Evolutionary conservation across 2,329 filamentous ascomycete species (phyloP), one percentile per base, ranked within the genome.

Genomic region (Hortaea werneckii): DNA sequence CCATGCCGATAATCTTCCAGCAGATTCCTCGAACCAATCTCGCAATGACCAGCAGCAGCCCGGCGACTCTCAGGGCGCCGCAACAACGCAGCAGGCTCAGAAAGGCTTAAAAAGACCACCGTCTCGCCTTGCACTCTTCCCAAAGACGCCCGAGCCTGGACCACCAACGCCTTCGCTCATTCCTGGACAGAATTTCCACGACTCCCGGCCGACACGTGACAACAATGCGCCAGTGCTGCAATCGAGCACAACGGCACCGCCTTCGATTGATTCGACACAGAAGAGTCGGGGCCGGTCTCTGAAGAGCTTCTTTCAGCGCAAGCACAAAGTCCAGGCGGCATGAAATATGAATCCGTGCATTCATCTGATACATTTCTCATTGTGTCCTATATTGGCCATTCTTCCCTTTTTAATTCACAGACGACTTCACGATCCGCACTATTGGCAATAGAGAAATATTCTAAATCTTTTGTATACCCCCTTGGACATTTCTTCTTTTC

Each of bases 401-500:
- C 32, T 35, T 35, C n/a, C 32, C n/a, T 3, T 35, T 35, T n/a
- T n/a, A 35, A 9, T 35, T 35, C n/a, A 9, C 32, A 35, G 32
- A 35, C 32, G 32, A 35, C 32, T 35, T 35, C 32, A 35, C 32
- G 32, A 35, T n/a, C 32, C 32, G 32, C 32, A 35, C 32, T 9
- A n/a, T n/a, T 35, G 8, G 32, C 9, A 35, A 9, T 9, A 35
- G 32, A n/a, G 32, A 9, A n/a, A 2, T 4, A 9, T 35, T 9
- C 32, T 35, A 20, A 35, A 35, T 35, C 32, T 35, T 35, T n/a
- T n/a, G 8, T 35, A 35, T 35, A 35, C 32, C 32, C 32, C 32
- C 32, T 4, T 49, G 64, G 65, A 28, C 61, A 48, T 2, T 12
- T 74, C 46, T 13, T 20, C 20, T 4, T 4, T 20, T 20, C 20